Base-by-base conservation (phyloP, 2,329 filamentous ascomycete species). In the Colletotrichum spaethianum region DNA sequence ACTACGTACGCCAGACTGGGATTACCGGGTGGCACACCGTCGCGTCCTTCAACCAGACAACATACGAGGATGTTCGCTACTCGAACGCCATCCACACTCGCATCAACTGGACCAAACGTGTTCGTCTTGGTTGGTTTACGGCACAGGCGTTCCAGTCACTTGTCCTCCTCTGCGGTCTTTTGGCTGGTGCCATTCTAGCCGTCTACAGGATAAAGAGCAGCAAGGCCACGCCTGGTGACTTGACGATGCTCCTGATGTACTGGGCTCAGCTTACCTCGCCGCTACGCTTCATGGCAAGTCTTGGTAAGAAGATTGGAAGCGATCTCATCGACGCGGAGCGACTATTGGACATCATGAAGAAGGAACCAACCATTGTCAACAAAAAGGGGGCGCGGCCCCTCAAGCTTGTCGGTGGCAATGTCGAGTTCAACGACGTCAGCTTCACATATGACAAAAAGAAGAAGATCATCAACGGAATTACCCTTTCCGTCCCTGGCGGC, bases 211-310 rank as follows among this genome's bases (percentile, higher is more conserved):
- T 94, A 65, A 91, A 87, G 2, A 86, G 85, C n/a, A 87, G 87
- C 1, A 81, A 87, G 63, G 87, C 89, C 5, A 89, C 88, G 6
- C 84, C 92, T 14, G 92, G 92, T 67, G 87, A 92, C 74, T 94
- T 94, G 75, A 90, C 93, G 67, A 90, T 91, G 81, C 84, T 94
- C 20, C 82, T 94, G 72, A 92, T 91, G 64, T 94, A 94, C 79
- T 93, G 93, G 92, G 88, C 88, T 23, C 92, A 94, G 77, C 85
- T 94, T 46, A 92, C 92, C 55, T 87, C 89, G 2, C 93, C 93
- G 2, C 85, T 94, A 64, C 91, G 91, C 75, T 94, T 93, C 80
- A 94, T 94, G 77, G 87, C 88, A 8, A 82, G 83, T 23, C 80
- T 91, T 36, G 88, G 89, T 8, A 89, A 88, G 76, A 86, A 81